These are phyloP conservation scores for Talaromyces sp. DNA, from an alignment of 2,329 filamentous ascomycete genomes.

Conservation along the genomic window DNA sequence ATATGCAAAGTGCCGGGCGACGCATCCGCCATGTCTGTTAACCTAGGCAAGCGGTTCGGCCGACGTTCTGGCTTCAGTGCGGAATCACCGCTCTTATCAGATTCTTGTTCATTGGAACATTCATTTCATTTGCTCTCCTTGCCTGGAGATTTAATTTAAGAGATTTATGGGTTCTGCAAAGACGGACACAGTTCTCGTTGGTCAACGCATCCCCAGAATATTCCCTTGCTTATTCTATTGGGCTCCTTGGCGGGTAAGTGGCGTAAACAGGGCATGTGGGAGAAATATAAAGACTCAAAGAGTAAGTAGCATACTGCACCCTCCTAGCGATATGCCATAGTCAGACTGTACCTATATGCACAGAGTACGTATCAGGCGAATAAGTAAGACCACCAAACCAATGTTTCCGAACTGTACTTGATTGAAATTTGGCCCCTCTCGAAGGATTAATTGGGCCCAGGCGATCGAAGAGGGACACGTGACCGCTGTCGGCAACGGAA, in stretches of 20 bases:
- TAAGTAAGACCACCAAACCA: background rate
- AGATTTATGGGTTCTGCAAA: background rate
- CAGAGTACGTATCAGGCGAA: background rate
- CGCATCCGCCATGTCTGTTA: background rate
- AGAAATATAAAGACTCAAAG: background rate
- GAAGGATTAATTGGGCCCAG: background rate
- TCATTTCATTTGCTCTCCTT: background rate
- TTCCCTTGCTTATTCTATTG: background rate
- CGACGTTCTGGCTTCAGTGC: background rate
- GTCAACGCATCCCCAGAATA: background rate
- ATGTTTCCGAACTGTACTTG: background rate
- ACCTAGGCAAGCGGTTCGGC: slow-evolving; percentile 1
- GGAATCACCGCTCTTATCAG: background rate
- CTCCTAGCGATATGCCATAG: no score
- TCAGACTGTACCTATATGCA: background rate
- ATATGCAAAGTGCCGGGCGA: slow-evolving; percentile 1
- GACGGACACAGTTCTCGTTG: background rate
- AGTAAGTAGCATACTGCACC: background rate
- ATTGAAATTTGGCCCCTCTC: background rate
- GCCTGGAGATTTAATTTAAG: background rate
- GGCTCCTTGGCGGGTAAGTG: background rate
- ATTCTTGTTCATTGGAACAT: background rate
- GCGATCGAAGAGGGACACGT: background rate
- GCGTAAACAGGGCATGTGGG: background rate
- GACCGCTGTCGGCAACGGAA: background rate